Percentiles rank a stretch among this genome's conserved stretches.
phyloP scores from a whole-genome alignment of 345 rosid species.

The Eucalyptus camaldulensis region DNA sequence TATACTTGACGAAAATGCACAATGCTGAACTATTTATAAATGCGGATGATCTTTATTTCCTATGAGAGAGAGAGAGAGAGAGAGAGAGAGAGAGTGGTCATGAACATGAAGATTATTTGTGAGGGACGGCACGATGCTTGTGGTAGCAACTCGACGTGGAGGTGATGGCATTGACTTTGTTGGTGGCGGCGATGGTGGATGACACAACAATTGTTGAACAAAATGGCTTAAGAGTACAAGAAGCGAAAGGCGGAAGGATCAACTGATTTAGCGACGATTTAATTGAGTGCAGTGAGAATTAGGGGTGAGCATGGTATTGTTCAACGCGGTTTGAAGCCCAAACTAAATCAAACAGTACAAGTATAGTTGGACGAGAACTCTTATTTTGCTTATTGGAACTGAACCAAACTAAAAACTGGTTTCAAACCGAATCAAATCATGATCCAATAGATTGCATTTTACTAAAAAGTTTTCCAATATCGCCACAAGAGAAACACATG shows the following conservation, averaged over 20 bases:
- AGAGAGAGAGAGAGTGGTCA: background rate
- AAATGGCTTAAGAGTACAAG: background rate
- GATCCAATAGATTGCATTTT: background rate
- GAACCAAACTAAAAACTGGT: background rate
- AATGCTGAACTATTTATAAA: background rate
- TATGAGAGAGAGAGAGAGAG: background rate
- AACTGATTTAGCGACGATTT: background rate
- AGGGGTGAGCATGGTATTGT: background rate
- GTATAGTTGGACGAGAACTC: background rate
- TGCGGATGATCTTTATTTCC: background rate
- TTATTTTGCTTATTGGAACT: background rate
- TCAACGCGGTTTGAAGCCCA: background rate
- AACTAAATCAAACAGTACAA: background rate
- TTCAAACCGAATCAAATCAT: background rate
- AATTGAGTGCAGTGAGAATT: background rate
- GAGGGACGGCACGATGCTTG: background rate
- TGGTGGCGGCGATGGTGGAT: background rate
- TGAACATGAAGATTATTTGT: background rate
- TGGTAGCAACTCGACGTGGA: background rate
- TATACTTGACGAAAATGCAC: background rate
- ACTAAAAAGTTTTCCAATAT: background rate
- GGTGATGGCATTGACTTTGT: background rate
- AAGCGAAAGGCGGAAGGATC: background rate
- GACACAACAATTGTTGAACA: background rate
- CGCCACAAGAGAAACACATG: background rate